phyloP scores from a whole-genome alignment of 805 yeast genomes.

The Monosporozyma unispora region DNA sequence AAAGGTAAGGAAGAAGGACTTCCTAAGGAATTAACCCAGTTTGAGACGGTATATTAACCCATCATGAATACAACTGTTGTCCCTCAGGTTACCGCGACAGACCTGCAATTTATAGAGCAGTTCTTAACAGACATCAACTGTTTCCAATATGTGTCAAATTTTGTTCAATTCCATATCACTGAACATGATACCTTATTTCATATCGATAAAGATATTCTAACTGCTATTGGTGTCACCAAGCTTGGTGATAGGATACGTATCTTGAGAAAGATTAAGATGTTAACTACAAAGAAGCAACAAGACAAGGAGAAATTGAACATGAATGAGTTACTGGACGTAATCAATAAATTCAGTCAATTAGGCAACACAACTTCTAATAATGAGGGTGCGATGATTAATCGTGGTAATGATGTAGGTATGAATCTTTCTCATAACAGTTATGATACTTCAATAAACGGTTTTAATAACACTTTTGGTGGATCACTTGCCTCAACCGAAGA shows the following conservation, averaged over 20 bases:
- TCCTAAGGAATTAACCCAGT: no score
- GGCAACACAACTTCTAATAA: not conserved
- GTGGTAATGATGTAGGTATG: not conserved
- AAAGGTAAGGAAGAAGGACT: no score
- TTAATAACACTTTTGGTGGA: conserved; percentile 2
- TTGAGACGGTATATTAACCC: not conserved
- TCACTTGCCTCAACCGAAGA: conserved; percentile 16
- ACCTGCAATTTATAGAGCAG: conserved; percentile 10
- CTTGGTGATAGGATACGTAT: conserved; percentile 78
- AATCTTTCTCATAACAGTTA: not conserved
- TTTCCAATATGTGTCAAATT: conserved; percentile 15
- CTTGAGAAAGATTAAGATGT: conserved; percentile 29
- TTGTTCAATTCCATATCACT: conserved; percentile 15
- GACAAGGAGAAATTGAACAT: not conserved
- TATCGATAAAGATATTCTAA: conserved; percentile 53
- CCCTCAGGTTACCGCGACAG: not conserved
- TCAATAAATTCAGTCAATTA: conserved; percentile 17
- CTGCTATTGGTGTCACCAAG: conserved; percentile 62
- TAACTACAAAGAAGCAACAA: not conserved
- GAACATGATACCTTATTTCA: conserved; percentile 21
- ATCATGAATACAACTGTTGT: not conserved
- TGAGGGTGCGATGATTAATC: not conserved
- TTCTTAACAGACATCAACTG: conserved; percentile 20
- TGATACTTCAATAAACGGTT: conserved; percentile 7
- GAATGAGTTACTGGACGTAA: conserved; percentile 15